These are phyloP conservation scores for Proliferodiscus dingleyae DNA, from an alignment of 2,329 filamentous ascomycete genomes.

Conservation along the genomic window DNA sequence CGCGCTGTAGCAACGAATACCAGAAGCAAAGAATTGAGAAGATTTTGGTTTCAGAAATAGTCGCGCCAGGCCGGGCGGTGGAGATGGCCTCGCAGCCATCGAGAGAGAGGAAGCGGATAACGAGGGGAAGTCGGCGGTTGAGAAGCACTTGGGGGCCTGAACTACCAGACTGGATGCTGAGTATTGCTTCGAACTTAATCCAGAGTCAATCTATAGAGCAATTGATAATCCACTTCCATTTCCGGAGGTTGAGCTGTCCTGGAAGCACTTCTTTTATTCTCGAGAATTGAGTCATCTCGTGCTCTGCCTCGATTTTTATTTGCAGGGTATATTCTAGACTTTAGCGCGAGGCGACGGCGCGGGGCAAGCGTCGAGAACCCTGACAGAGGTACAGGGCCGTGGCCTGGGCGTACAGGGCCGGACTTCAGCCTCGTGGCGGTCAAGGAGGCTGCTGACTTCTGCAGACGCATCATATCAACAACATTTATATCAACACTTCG, in stretches of 20 bases:
- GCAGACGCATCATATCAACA: neutral
- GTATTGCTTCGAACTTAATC: too few species aligned
- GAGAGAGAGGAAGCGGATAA: too few species aligned
- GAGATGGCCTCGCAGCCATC: constrained; percentile 28
- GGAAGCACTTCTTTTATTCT: too few species aligned
- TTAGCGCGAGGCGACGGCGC: neutral
- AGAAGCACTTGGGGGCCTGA: too few species aligned
- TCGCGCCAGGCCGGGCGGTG: constrained; percentile 19
- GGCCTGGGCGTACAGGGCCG: neutral
- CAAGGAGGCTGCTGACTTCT: neutral
- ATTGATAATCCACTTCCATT: neutral
- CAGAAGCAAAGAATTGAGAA: constrained; percentile 16
- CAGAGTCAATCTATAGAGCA: neutral
- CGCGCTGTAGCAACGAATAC: constrained; percentile 51
- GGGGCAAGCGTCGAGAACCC: too few species aligned
- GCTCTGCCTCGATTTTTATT: neutral
- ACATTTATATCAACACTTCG: constrained; percentile 6
- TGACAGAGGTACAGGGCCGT: neutral
- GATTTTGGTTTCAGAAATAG: constrained; percentile 20
- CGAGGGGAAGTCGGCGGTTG: too few species aligned
- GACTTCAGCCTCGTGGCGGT: constrained; percentile 6
- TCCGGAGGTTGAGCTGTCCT: too few species aligned
- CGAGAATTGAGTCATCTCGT: constrained; percentile 1
- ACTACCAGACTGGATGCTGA: too few species aligned
- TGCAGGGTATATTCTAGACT: neutral